Conservation (phyloP, 306 rosid species). For the Cucurbita pepo region DNA sequence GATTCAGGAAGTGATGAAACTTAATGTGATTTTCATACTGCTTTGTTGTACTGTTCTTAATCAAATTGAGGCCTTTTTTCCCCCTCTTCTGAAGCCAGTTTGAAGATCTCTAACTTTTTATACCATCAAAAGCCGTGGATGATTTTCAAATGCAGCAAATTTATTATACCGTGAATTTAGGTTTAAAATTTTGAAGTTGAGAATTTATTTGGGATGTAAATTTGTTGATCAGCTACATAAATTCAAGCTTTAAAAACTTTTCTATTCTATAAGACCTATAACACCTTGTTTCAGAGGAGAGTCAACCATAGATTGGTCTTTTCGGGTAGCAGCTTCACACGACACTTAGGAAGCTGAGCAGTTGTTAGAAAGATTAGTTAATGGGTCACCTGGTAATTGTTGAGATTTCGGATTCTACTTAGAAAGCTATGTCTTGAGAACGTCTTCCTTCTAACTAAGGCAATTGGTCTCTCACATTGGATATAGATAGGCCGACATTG, state of each 20-base stretch:
- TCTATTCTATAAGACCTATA: too few species aligned
- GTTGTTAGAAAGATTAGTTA: too few species aligned
- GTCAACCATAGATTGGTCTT: too few species aligned
- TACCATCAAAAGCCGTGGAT: not conserved
- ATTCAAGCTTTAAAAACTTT: not conserved
- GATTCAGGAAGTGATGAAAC: not conserved
- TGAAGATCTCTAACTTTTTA: not conserved
- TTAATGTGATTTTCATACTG: constrained; percentile 1
- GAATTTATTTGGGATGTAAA: not conserved
- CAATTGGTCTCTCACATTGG: too few species aligned
- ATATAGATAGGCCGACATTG: too few species aligned
- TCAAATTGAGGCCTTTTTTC: not conserved
- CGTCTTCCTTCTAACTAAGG: too few species aligned
- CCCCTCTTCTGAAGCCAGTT: not conserved
- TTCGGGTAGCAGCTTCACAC: too few species aligned
- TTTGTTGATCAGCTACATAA: not conserved
- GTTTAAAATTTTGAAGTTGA: not conserved
- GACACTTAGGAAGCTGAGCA: too few species aligned
- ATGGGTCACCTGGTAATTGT: too few species aligned
- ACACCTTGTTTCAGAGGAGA: too few species aligned
- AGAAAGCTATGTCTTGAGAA: too few species aligned
- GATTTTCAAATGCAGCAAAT: not conserved
- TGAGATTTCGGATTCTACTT: too few species aligned
- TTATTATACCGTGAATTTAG: not conserved
- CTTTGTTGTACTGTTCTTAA: not conserved